Conservation (phyloP, 306 rosid species). For the Mucuna pruriens region DNA sequence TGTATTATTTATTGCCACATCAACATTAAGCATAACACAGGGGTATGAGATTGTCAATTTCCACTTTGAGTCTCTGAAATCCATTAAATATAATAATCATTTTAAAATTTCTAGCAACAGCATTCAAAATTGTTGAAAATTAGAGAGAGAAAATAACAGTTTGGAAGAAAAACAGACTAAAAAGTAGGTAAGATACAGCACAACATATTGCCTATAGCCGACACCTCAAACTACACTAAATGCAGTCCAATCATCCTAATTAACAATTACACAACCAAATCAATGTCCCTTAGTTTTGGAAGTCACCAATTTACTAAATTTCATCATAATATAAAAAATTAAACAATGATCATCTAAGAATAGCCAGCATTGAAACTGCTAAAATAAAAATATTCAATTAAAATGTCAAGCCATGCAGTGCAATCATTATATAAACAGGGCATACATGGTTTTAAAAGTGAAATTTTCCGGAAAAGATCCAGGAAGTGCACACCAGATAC, state of each 20-base stretch:
- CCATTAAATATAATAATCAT: slow-evolving; percentile 42
- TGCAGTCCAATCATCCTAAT: slow-evolving; percentile 8
- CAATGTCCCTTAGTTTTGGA: slow-evolving; percentile 21
- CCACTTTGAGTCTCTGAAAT: slow-evolving; percentile 81
- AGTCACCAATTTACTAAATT: not conserved
- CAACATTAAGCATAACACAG: slow-evolving; percentile 98
- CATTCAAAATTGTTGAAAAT: slow-evolving; percentile 5
- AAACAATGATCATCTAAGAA: slow-evolving; percentile 10
- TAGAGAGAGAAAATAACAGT: slow-evolving; percentile 20
- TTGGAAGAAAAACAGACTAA: slow-evolving; percentile 16
- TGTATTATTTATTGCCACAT: slow-evolving; percentile 95
- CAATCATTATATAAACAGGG: not conserved
- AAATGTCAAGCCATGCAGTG: slow-evolving; percentile 10
- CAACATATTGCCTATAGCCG: not conserved
- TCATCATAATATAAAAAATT: slow-evolving; percentile 4
- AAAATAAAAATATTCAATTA: not conserved
- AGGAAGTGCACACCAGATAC: slow-evolving; percentile 98
- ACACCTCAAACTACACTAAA: slow-evolving; percentile 18
- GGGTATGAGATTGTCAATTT: slow-evolving; percentile 97
- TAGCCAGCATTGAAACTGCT: slow-evolving; percentile 1
- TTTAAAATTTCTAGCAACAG: slow-evolving; percentile 32
- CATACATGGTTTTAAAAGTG: slow-evolving; percentile 89
- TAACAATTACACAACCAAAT: slow-evolving; percentile 24
- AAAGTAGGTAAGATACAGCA: slow-evolving; percentile 7
- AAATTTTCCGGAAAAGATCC: slow-evolving; percentile 98